Conservation (phyloP, 495 filamentous ascomycete genomes). For the Letharia lupina region DNA sequence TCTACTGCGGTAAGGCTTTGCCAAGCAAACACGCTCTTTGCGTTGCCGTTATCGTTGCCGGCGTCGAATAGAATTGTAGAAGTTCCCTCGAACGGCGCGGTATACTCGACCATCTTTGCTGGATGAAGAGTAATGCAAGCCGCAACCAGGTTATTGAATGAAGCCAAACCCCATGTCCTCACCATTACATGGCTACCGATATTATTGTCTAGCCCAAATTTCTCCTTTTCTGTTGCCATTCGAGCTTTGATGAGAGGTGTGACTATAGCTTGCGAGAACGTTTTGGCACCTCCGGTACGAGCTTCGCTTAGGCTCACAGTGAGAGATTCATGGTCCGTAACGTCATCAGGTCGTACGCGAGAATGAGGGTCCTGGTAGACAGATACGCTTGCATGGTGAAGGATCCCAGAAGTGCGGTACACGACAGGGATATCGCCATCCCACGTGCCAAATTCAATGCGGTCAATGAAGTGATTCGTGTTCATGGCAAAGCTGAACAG, state of each 20-base stretch:
- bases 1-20: constrained; percentile 5
- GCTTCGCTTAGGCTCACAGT: neutral
- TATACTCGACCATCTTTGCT: constrained; percentile 46
- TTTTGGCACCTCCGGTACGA: neutral
- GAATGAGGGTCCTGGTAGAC: neutral
- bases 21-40: constrained; percentile 26
- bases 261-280: neutral
- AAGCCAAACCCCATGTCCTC: constrained; percentile 46
- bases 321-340: neutral
- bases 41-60: constrained; percentile 24
- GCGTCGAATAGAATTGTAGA: constrained; percentile 33
- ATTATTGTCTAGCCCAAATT: constrained; percentile 39
- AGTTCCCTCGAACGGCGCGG: constrained; percentile 33
- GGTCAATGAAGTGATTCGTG: constrained; percentile 10
- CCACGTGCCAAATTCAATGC: constrained; percentile 6
- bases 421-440: neutral
- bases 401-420: constrained; percentile 2
- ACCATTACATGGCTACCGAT: constrained; percentile 36
- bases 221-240: neutral
- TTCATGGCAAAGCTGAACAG: constrained; percentile 6
- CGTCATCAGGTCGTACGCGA: neutral
- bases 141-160: constrained; percentile 33
- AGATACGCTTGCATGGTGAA: neutral
- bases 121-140: constrained; percentile 42
- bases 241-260: neutral